A percentile compares a stretch with the other conserved stretches of the same genome.
Evolutionary conservation across 129 eudicot species (phyloP).

Genomic region (Flaveria trinervia): DNA sequence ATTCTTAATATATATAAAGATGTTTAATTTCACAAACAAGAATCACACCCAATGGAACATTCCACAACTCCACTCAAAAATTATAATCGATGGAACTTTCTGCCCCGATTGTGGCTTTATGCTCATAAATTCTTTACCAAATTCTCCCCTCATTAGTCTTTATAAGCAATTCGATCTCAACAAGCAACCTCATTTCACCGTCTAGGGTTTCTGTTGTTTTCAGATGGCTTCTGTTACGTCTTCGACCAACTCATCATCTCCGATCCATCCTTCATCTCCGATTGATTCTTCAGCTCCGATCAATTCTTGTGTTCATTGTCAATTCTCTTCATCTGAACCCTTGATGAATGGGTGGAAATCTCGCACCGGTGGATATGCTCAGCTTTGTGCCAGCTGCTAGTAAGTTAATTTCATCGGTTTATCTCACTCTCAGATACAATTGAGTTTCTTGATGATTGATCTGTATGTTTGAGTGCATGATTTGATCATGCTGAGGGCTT

Average conservation of each 20-base stretch:
- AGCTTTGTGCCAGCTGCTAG: conserved; percentile 62
- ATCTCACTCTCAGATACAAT: background rate
- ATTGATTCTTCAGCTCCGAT: conserved; percentile 35
- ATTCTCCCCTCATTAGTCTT: background rate
- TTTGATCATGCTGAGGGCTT: too few relatives aligned
- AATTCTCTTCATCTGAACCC: conserved; percentile 34
- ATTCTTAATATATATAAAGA: background rate
- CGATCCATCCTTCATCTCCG: conserved; percentile 12
- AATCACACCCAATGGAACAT: background rate
- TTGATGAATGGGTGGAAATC: conserved; percentile 52
- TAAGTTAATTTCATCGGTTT: conserved; percentile 6
- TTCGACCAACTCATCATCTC: conserved; percentile 22
- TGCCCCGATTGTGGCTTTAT: conserved; percentile 15
- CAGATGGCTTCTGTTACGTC: conserved; percentile 28
- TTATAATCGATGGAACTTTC: conserved; percentile 5
- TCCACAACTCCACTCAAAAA: background rate
- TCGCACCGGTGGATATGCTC: conserved; percentile 42
- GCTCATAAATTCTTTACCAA: background rate
- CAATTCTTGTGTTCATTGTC: conserved; percentile 42
- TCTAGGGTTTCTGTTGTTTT: conserved; percentile 35
- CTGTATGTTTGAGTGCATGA: too few relatives aligned
- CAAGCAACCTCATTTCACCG: conserved; percentile 6
- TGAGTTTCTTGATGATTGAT: background rate
- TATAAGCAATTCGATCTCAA: background rate
- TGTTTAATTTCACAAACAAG: background rate